Conservation (phyloP, 2,329 filamentous ascomycete genomes). For the Botrytis galanthina region DNA sequence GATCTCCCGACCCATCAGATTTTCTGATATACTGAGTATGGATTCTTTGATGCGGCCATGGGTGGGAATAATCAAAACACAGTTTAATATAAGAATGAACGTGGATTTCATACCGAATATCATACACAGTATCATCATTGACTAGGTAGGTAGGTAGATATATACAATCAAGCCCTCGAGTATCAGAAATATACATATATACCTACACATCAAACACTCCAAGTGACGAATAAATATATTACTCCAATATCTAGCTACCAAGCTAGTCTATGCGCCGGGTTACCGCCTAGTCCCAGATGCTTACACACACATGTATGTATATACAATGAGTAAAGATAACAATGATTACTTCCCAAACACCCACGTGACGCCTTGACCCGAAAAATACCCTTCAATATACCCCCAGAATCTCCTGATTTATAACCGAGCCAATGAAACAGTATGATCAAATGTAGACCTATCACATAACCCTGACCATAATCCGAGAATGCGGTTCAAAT, state of each 20-base stretch:
- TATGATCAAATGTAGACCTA: not conserved
- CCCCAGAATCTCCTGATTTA: not conserved
- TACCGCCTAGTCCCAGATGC: not conserved
- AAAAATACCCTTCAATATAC: not conserved
- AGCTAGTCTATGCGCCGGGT: not conserved
- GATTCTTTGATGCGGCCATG: no score
- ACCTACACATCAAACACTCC: not conserved
- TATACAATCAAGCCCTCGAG: no score
- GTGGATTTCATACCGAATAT: no score
- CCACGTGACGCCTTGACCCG: not conserved
- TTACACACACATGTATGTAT: not conserved
- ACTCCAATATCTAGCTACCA: not conserved
- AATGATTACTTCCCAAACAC: not conserved
- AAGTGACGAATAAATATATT: not conserved
- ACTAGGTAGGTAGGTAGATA: no score
- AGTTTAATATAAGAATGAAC: no score
- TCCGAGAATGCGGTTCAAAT: not conserved
- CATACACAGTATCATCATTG: no score
- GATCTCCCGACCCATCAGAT: no score
- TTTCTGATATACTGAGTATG: no score
- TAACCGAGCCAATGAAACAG: not conserved
- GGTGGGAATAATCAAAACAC: no score
- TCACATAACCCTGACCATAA: not conserved
- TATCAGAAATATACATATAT: not conserved
- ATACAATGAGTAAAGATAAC: not conserved